Conservation (phyloP, 106 monocot genomes). For the Dendrobium chrysotoxum region DNA sequence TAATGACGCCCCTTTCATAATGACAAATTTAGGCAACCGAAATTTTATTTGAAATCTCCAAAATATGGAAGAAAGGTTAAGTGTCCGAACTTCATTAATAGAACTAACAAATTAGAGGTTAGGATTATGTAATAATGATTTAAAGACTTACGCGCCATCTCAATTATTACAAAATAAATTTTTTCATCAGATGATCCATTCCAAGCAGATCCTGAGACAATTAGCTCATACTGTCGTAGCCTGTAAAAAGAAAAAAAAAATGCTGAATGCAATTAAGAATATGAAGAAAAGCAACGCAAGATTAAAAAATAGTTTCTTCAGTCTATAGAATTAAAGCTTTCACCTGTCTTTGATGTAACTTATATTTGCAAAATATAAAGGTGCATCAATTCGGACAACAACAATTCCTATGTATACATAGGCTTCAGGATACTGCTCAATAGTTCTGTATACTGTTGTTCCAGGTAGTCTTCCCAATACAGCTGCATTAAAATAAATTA, state of each 20-base stretch:
- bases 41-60: too few species aligned
- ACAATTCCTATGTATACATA: conserved; percentile 91
- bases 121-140: background rate
- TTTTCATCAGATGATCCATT: conserved; percentile 75
- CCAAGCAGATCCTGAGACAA: conserved; percentile 33
- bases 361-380: conserved; percentile 97
- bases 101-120: background rate
- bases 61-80: background rate
- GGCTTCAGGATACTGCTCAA: conserved; percentile 89
- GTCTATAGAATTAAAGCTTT: background rate
- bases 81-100: background rate
- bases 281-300: background rate
- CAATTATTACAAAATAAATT: conserved; percentile 83
- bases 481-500: conserved; percentile 39
- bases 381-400: conserved; percentile 88
- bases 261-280: background rate
- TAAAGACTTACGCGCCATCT: conserved; percentile 88
- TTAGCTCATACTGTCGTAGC: conserved; percentile 84
- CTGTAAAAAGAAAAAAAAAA: conserved; percentile 31
- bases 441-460: conserved; percentile 92
- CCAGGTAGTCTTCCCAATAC: conserved; percentile 94
- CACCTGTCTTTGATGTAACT: conserved; percentile 98
- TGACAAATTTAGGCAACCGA: too few species aligned
- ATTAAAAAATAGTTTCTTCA: background rate
- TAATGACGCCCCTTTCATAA: too few species aligned